Evolutionary conservation across 441 rosid species (phyloP).

Genomic region (Raphanus hybrid): DNA sequence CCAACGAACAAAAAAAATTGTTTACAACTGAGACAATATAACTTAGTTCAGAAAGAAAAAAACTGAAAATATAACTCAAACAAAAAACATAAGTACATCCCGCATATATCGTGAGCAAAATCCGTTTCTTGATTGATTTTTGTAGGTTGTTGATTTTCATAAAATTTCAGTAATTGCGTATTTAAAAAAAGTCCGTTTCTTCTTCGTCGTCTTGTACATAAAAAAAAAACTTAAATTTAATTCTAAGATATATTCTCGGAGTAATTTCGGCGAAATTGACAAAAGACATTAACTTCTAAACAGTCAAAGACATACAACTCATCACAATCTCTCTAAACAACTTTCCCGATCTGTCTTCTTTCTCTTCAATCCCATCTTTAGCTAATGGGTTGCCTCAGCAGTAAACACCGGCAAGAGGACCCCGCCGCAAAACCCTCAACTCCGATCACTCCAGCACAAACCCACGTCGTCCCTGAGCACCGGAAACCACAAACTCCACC

Average conservation of each 20-base stretch:
- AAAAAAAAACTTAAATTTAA: neutral
- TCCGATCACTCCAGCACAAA: conserved; percentile 38
- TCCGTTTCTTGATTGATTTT: too few species aligned
- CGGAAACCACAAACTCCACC: conserved; percentile 36
- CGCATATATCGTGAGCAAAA: too few species aligned
- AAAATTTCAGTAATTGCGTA: too few species aligned
- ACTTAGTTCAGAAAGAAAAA: too few species aligned
- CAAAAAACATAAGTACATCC: too few species aligned
- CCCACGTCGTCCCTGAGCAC: conserved; percentile 34
- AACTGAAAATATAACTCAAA: too few species aligned
- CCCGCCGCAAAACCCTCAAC: conserved; percentile 29
- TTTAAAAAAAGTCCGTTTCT: neutral
- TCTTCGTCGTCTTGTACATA: neutral
- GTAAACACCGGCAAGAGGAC: conserved; percentile 49
- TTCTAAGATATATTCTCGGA: neutral
- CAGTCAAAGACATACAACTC: conserved; percentile 33
- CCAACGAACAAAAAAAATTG: too few species aligned
- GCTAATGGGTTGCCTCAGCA: conserved; percentile 66
- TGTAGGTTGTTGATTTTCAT: too few species aligned
- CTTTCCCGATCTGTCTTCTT: conserved; percentile 19
- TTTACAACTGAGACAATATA: too few species aligned
- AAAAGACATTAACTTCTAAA: conserved; percentile 2
- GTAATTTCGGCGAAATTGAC: conserved; percentile 7
- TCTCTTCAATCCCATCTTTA: neutral
- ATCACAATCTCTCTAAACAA: neutral